Evolutionary conservation across 768 basidiomycete species (phyloP).

Genomic region (Suillus brevipes): DNA sequence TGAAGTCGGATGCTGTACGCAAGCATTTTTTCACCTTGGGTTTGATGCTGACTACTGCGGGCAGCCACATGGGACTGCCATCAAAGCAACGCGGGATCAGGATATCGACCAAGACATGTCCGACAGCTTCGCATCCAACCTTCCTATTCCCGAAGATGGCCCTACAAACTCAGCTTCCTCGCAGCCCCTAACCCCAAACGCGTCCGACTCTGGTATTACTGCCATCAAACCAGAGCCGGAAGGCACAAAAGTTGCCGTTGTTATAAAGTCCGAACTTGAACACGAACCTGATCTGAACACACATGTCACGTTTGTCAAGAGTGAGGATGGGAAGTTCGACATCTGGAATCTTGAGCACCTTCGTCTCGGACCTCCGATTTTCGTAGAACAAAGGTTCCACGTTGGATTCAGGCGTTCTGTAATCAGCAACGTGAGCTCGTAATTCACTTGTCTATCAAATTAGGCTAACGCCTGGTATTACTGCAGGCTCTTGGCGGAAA

Average conservation of each 20-base stretch:
- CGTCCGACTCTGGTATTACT: not conserved
- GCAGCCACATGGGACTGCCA: not conserved
- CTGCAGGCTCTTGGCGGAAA: constrained; percentile 1
- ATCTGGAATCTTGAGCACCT: constrained; percentile 14
- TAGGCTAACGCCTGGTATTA: not conserved
- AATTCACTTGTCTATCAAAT: not conserved
- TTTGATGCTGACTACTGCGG: not conserved
- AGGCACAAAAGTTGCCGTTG: constrained; percentile 1
- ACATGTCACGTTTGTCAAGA: constrained; percentile 12
- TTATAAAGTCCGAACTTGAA: constrained; percentile 8
- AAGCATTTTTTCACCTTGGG: not conserved
- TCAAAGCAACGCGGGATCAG: not conserved
- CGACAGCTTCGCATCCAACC: not conserved
- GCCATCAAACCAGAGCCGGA: constrained; percentile 8
- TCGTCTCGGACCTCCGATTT: constrained; percentile 12
- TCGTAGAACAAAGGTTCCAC: constrained; percentile 10
- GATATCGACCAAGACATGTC: not conserved
- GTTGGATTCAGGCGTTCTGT: constrained; percentile 18
- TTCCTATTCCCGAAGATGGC: not conserved
- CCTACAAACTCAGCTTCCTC: not conserved
- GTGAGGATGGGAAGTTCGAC: constrained; percentile 13
- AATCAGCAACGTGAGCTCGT: constrained; percentile 17
- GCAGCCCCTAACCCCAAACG: not conserved
- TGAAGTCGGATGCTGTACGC: not conserved
- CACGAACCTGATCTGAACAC: constrained; percentile 6